Percentiles rank a stretch among this genome's conserved stretches.
Evolutionary conservation across 176 grass and related monocot genomes (phyloP).

Genomic region (Echinochloa phyllopogon): DNA sequence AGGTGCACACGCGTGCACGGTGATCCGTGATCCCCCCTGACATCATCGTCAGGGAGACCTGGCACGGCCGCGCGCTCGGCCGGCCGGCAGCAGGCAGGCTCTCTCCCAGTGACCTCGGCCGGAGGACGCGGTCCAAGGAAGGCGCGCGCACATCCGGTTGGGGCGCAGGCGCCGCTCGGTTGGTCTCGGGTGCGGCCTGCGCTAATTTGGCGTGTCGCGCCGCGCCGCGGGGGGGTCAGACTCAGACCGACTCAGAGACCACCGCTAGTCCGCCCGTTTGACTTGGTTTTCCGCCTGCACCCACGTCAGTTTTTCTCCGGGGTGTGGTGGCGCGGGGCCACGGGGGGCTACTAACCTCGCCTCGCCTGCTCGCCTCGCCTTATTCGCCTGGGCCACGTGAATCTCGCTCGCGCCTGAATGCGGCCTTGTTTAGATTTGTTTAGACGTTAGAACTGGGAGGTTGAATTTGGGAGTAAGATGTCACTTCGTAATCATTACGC

Average conservation of each 20-base stretch:
- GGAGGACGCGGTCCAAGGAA: conserved; percentile 33
- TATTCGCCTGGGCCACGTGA: too few species aligned
- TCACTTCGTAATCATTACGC: too few species aligned
- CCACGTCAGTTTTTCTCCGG: background rate
- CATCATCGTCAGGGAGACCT: conserved; percentile 9
- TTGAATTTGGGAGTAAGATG: too few species aligned
- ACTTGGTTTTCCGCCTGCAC: conserved; percentile 8
- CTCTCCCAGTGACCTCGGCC: background rate
- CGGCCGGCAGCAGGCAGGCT: too few species aligned
- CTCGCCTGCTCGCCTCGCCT: too few species aligned
- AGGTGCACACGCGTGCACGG: background rate
- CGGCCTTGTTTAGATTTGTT: too few species aligned
- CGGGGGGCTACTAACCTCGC: too few species aligned
- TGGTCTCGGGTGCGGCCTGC: conserved; percentile 21
- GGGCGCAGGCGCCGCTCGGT: background rate
- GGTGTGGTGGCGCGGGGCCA: background rate
- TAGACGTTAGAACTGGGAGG: too few species aligned
- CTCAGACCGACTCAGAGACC: background rate
- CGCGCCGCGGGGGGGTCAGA: background rate
- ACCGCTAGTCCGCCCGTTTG: conserved; percentile 3
- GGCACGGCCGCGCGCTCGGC: conserved; percentile 45
- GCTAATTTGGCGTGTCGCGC: conserved; percentile 34
- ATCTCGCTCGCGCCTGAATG: too few species aligned
- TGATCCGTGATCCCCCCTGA: background rate
- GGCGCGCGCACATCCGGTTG: background rate